Percentiles rank a stretch among this genome's conserved stretches.
These are phyloP conservation scores for Coccomyxa sp. DNA, from an alignment of 139 green algal genomes.

Conservation along the genomic window DNA sequence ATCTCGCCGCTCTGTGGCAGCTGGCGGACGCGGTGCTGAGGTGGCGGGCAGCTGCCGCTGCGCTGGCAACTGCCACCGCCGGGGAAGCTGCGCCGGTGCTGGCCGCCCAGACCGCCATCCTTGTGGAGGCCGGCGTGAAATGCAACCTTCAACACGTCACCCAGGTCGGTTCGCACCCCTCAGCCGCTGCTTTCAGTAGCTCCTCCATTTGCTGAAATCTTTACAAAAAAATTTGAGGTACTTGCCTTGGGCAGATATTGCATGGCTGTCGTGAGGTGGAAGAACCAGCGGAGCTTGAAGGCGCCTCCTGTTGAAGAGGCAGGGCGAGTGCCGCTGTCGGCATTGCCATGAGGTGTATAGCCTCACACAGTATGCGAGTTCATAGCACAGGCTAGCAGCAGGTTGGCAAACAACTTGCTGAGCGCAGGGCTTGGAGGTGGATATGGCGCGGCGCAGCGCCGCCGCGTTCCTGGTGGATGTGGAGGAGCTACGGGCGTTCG, in stretches of 20 bases:
- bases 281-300: too few relatives aligned
- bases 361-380: too few relatives aligned
- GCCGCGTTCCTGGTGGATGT: not conserved
- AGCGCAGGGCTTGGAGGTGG: slow-evolving; percentile 1
- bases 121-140: slow-evolving; percentile 17
- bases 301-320: too few relatives aligned
- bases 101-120: slow-evolving; percentile 12
- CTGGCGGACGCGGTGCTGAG: slow-evolving; percentile 7
- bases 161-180: slow-evolving; percentile 1
- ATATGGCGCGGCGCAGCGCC: not conserved
- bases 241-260: too few relatives aligned
- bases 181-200: not conserved
- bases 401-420: too few relatives aligned
- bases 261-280: too few relatives aligned
- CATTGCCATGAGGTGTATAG: too few relatives aligned
- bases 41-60: slow-evolving; percentile 11
- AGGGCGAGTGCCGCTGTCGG: too few relatives aligned
- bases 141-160: slow-evolving; percentile 8
- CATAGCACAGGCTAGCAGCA: too few relatives aligned
- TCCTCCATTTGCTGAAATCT: too few relatives aligned
- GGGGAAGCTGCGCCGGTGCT: not conserved
- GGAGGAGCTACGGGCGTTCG: not conserved
- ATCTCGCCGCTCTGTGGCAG: slow-evolving; percentile 15
- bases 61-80: slow-evolving; percentile 8
- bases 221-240: too few relatives aligned